Evolutionary conservation across 192 early-diverging fungal genomes (phyloP).

Genomic region (Coemansia sp.): DNA sequence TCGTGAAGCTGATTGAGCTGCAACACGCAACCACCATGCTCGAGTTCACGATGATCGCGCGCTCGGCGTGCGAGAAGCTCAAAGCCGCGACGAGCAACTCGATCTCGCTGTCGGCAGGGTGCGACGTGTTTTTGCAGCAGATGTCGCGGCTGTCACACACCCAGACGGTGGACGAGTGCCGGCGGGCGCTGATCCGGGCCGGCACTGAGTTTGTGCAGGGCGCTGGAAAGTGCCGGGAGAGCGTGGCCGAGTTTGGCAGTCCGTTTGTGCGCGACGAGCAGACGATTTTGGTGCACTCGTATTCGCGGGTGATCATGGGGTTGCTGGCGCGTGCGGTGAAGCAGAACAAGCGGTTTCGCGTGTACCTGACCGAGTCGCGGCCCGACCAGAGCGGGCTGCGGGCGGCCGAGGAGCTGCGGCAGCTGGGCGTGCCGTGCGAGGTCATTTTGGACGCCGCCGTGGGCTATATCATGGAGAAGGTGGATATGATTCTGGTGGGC

Average conservation of each 20-base stretch:
- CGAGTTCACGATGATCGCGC: slow-evolving; percentile 80
- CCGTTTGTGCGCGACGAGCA: slow-evolving; percentile 80
- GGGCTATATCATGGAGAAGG: slow-evolving; percentile 90
- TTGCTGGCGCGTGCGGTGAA: slow-evolving; percentile 69
- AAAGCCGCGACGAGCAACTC: slow-evolving; percentile 65
- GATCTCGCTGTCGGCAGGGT: slow-evolving; percentile 83
- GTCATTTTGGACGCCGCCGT: slow-evolving; percentile 89
- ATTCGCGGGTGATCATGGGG: slow-evolving; percentile 89
- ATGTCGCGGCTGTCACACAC: slow-evolving; percentile 30
- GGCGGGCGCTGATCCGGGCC: slow-evolving; percentile 62
- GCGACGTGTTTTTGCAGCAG: slow-evolving; percentile 71
- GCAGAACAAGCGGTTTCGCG: slow-evolving; percentile 81
- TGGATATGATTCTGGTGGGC: slow-evolving; percentile 94
- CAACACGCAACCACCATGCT: slow-evolving; percentile 78
- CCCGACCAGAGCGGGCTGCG: slow-evolving; percentile 58
- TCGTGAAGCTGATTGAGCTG: slow-evolving; percentile 64
- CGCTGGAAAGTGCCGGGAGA: slow-evolving; percentile 64
- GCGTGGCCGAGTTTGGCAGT: slow-evolving; percentile 71
- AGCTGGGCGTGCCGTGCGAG: slow-evolving; percentile 74
- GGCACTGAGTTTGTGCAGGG: slow-evolving; percentile 71
- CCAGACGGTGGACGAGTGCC: slow-evolving; percentile 68
- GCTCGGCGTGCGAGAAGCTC: slow-evolving; percentile 61
- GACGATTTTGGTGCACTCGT: slow-evolving; percentile 89
- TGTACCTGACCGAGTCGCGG: slow-evolving; percentile 88
- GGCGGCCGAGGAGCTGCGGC: slow-evolving; percentile 65